These are phyloP conservation scores for Boletus rubescentipes DNA, from an alignment of 768 basidiomycete species.

Conservation along the genomic window DNA sequence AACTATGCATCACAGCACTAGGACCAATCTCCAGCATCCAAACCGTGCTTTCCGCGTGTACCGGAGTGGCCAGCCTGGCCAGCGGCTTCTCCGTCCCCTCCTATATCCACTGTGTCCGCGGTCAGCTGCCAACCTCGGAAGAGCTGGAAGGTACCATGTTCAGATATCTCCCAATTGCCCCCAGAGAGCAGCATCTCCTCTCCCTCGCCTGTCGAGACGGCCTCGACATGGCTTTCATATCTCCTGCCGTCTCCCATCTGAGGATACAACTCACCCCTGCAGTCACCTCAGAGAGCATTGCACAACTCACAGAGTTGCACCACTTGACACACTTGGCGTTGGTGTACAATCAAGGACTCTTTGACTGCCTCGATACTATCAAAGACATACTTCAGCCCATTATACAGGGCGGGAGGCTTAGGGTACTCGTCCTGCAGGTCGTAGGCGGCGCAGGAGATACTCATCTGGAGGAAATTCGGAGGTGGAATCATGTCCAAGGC, in stretches of 20 bases:
- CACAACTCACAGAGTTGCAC: conserved; percentile 9
- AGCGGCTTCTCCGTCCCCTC: conserved; percentile 35
- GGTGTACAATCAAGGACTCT: conserved; percentile 4
- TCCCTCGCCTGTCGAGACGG: conserved; percentile 34
- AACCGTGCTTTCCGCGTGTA: neutral
- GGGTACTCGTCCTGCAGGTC: conserved; percentile 13
- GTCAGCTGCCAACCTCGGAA: neutral
- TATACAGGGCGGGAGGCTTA: neutral
- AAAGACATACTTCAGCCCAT: conserved; percentile 6
- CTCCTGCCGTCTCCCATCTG: conserved; percentile 32
- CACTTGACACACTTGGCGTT: conserved; percentile 18
- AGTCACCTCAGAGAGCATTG: conserved; percentile 4
- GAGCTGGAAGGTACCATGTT: neutral
- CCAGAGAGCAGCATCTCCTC: conserved; percentile 36
- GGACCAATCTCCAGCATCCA: neutral
- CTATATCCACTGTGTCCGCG: conserved; percentile 15
- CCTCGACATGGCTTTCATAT: conserved; percentile 32
- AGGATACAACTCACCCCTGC: conserved; percentile 31
- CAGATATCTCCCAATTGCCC: neutral
- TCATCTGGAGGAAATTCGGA: conserved; percentile 8
- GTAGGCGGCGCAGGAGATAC: neutral
- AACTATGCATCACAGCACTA: neutral
- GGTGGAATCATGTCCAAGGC: conserved; percentile 2
- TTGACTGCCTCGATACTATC: neutral
- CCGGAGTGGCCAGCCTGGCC: neutral